A percentile compares a stretch with the other conserved stretches of the same genome.
phyloP scores from a whole-genome alignment of 2,329 filamentous ascomycete genomes.

The Colletotrichum endophyticum region DNA sequence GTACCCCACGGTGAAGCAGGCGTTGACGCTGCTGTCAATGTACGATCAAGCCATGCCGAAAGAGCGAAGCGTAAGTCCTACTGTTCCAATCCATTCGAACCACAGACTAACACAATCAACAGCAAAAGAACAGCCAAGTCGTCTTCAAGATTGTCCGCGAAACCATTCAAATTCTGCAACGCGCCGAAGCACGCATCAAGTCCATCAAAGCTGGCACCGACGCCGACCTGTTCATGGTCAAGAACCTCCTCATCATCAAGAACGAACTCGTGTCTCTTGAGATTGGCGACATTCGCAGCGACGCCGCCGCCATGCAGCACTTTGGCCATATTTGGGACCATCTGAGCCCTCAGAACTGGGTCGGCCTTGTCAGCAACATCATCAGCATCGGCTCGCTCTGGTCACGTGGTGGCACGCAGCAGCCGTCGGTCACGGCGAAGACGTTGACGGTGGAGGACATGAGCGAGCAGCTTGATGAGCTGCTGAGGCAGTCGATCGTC shows the following conservation, averaged over 20 bases:
- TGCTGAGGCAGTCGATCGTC: slow-evolving; percentile 66
- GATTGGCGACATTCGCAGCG: slow-evolving; percentile 73
- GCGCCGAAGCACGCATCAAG: slow-evolving; percentile 75
- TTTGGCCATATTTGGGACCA: slow-evolving; percentile 71
- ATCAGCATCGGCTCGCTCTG: slow-evolving; percentile 58
- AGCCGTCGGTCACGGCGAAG: slow-evolving; percentile 29
- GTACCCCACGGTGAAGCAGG: slow-evolving; percentile 61
- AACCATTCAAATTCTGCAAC: slow-evolving; percentile 82
- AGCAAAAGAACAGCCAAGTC: slow-evolving; percentile 59
- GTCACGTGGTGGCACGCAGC: slow-evolving; percentile 30
- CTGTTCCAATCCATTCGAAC: rapidly evolving
- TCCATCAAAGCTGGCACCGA: slow-evolving; percentile 67
- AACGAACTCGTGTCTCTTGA: slow-evolving; percentile 96
- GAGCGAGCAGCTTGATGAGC: slow-evolving; percentile 68
- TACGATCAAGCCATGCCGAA: slow-evolving; percentile 71
- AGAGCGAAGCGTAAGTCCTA: slow-evolving; percentile 60
- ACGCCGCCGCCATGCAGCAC: slow-evolving; percentile 60
- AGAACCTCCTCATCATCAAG: slow-evolving; percentile 92
- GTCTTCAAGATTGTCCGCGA: slow-evolving; percentile 82
- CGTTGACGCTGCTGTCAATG: slow-evolving; percentile 63
- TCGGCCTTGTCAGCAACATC: slow-evolving; percentile 63
- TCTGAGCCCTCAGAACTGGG: slow-evolving; percentile 60
- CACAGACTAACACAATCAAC: not conserved
- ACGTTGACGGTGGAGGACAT: slow-evolving; percentile 58
- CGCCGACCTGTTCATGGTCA: slow-evolving; percentile 89